Percentiles rank a stretch among this genome's conserved stretches.
Conservation (phyloP, 129 eudicot species). For the Artemisia annua region DNA sequence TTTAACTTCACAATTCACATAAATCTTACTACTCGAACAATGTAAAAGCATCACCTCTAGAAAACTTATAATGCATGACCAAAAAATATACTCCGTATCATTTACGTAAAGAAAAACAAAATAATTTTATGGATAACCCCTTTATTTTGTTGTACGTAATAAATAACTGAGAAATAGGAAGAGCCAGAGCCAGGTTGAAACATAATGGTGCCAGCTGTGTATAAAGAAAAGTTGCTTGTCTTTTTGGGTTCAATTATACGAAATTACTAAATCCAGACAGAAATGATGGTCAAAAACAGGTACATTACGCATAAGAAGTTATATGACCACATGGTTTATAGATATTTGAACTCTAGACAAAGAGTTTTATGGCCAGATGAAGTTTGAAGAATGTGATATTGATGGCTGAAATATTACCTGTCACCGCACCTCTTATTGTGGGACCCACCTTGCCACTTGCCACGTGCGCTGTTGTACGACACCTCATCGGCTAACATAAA, state of each 20-base stretch:
- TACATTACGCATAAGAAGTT: not conserved
- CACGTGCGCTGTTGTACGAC: conserved; percentile 27
- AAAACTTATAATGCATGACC: too few species aligned
- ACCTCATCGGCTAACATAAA: not conserved
- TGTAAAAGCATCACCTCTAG: too few species aligned
- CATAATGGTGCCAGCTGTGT: conserved; percentile 32
- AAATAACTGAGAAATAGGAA: not conserved
- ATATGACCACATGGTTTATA: not conserved
- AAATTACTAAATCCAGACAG: not conserved
- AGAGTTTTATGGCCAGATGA: too few species aligned
- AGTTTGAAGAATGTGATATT: not conserved
- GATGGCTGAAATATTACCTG: conserved; percentile 1
- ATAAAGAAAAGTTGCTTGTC: conserved; percentile 14
- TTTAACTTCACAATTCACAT: too few species aligned
- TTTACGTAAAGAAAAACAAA: too few species aligned
- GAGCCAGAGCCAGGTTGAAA: conserved; percentile 13
- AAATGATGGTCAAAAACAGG: not conserved
- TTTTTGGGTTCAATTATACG: not conserved
- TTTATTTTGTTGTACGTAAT: not conserved
- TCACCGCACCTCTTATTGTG: conserved; percentile 20
- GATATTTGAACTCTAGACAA: too few species aligned
- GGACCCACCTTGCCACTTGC: conserved; percentile 26
- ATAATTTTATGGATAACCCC: too few species aligned
- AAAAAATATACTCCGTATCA: too few species aligned
- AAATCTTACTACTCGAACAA: too few species aligned